Evolutionary conservation across 1,284 basidiomycete genomes (phyloP).

Genomic region (Tremellales sp.): DNA sequence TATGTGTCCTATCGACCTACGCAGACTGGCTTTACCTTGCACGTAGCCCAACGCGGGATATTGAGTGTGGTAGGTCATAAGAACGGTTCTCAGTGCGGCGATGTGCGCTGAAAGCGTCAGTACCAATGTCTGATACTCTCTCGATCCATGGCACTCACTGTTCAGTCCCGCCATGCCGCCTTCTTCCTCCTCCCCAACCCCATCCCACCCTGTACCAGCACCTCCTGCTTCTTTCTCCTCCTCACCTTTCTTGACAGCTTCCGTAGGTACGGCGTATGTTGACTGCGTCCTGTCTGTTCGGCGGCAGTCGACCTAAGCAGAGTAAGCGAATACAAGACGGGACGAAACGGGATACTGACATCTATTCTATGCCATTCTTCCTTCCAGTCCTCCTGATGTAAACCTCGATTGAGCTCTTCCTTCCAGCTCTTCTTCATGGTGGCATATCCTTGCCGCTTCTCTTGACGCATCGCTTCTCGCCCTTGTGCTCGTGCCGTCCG

Average conservation of each 20-base stretch:
- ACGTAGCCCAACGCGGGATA: slow-evolving; percentile 71
- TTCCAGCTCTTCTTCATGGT: slow-evolving; percentile 72
- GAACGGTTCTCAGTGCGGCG: slow-evolving; percentile 53
- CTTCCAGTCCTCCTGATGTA: slow-evolving; percentile 40
- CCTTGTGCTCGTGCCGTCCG: slow-evolving; percentile 17
- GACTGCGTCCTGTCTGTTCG: slow-evolving; percentile 91
- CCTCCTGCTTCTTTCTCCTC: slow-evolving; percentile 41
- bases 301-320: slow-evolving; percentile 78
- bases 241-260: slow-evolving; percentile 23
- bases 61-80: slow-evolving; percentile 90
- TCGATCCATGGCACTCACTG: slow-evolving; percentile 37
- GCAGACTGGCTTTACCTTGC: slow-evolving; percentile 22
- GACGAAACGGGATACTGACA: slow-evolving; percentile 28
- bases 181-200: slow-evolving; percentile 54
- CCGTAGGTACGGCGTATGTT: slow-evolving; percentile 63
- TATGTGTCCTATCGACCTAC: background rate
- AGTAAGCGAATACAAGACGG: background rate
- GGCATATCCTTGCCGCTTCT: slow-evolving; percentile 66
- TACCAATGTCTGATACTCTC: too few species aligned
- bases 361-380: slow-evolving; percentile 51
- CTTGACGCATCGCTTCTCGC: slow-evolving; percentile 58
- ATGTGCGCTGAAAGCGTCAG: slow-evolving; percentile 33
- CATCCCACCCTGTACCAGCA: slow-evolving; percentile 18
- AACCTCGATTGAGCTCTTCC: slow-evolving; percentile 24
- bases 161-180: slow-evolving; percentile 81